Conservation (phyloP, 331 rosid genomes). For the Malus hybrid region DNA sequence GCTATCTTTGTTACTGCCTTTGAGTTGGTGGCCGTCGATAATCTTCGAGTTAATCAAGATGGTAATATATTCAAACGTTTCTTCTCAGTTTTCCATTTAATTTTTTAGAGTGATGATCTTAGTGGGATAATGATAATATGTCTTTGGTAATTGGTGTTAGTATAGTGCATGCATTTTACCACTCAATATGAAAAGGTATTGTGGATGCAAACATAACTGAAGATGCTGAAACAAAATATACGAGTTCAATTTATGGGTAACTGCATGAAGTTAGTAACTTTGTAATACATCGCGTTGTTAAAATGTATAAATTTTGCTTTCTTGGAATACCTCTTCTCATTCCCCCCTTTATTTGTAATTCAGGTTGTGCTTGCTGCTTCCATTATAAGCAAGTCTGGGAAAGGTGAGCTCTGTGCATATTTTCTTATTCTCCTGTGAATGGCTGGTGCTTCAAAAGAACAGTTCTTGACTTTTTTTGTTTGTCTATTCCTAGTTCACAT, state of each 20-base stretch:
- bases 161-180: neutral
- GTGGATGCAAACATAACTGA: neutral
- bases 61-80: slow-evolving; percentile 4
- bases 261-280: neutral
- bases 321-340: neutral
- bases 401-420: slow-evolving; percentile 50
- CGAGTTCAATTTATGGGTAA: neutral
- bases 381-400: slow-evolving; percentile 87
- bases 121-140: neutral
- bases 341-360: slow-evolving; percentile 8
- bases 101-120: neutral
- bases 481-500: neutral
- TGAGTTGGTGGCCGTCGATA: slow-evolving; percentile 4
- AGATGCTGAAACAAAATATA: neutral
- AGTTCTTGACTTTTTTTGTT: neutral
- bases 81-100: neutral
- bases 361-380: slow-evolving; percentile 98
- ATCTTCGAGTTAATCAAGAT: slow-evolving; percentile 10
- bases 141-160: neutral
- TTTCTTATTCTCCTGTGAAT: neutral
- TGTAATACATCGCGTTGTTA: neutral
- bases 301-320: neutral
- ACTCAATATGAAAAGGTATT: neutral
- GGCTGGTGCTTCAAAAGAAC: neutral
- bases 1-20: neutral